phyloP scores from a whole-genome alignment of 768 basidiomycete genomes.

The Leucocoprinus birnbaumii region DNA sequence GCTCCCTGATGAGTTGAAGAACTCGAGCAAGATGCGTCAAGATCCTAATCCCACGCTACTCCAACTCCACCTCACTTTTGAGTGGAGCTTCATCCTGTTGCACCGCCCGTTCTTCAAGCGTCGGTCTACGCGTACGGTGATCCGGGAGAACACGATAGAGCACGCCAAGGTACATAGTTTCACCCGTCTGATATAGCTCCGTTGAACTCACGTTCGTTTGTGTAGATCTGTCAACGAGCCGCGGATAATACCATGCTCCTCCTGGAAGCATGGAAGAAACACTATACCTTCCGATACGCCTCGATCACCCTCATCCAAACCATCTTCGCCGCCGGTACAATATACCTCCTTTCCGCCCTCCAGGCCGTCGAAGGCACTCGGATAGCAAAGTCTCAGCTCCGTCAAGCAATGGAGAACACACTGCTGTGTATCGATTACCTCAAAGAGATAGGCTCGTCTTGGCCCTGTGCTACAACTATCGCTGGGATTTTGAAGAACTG shows the following conservation, averaged over 20 bases:
- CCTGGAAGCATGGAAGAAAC: slow-evolving; percentile 42
- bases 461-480: slow-evolving; percentile 50
- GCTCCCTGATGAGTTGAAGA: slow-evolving; percentile 44
- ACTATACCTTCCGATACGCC: slow-evolving; percentile 56
- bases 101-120: slow-evolving; percentile 55
- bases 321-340: slow-evolving; percentile 57
- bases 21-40: slow-evolving; percentile 43
- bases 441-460: slow-evolving; percentile 49
- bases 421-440: slow-evolving; percentile 48
- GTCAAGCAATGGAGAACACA: slow-evolving; percentile 38
- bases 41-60: slow-evolving; percentile 52
- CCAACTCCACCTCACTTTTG: slow-evolving; percentile 54
- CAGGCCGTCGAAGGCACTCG: slow-evolving; percentile 48
- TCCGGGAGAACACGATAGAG: slow-evolving; percentile 38
- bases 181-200: too few species aligned
- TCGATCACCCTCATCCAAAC: slow-evolving; percentile 57
- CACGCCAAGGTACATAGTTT: slow-evolving; percentile 45
- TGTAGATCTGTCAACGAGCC: slow-evolving; percentile 48
- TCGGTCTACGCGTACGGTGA: slow-evolving; percentile 33
- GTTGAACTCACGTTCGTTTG: not conserved
- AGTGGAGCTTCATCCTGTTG: slow-evolving; percentile 59
- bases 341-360: slow-evolving; percentile 52
- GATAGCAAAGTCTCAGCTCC: slow-evolving; percentile 43
- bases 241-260: slow-evolving; percentile 57
- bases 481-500: slow-evolving; percentile 44